Percentiles rank a stretch among this genome's conserved stretches.
phyloP scores from a whole-genome alignment of 305 asterid species.

The Rubia occidens region DNA sequence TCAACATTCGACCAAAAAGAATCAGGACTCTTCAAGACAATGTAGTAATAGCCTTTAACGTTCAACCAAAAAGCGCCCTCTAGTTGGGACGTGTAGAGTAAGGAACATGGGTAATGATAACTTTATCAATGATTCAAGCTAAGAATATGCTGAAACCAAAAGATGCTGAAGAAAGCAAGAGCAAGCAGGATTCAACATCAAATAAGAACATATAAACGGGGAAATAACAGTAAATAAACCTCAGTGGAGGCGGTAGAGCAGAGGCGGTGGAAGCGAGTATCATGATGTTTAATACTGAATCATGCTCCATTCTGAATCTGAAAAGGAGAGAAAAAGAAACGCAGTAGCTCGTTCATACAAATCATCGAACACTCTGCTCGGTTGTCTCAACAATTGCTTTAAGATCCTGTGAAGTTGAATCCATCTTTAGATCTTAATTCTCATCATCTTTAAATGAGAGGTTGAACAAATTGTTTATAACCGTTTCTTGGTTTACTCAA shows the following conservation, averaged over 20 bases:
- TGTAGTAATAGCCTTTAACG: too few relatives aligned
- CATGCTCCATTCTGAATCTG: too few relatives aligned
- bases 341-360: too few relatives aligned
- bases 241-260: too few relatives aligned
- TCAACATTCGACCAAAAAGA: background rate
- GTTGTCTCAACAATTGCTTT: conserved; percentile 61
- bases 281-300: too few relatives aligned
- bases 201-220: too few relatives aligned
- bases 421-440: conserved; percentile 49
- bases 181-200: background rate
- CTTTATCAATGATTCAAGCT: background rate
- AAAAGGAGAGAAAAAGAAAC: too few relatives aligned
- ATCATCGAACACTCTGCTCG: too few relatives aligned
- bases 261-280: too few relatives aligned
- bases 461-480: conserved; percentile 27
- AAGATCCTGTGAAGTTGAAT: conserved; percentile 49
- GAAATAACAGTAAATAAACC: too few relatives aligned
- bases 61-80: too few relatives aligned
- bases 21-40: background rate
- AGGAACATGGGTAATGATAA: background rate
- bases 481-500: conserved; percentile 18
- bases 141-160: background rate
- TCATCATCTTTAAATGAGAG: conserved; percentile 33
- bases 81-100: too few relatives aligned
- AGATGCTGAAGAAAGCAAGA: background rate